Percentiles rank a stretch among this genome's conserved stretches.
These are phyloP conservation scores for Aspergillus neoniger DNA, from an alignment of 2,329 filamentous ascomycete genomes.

Conservation along the genomic window DNA sequence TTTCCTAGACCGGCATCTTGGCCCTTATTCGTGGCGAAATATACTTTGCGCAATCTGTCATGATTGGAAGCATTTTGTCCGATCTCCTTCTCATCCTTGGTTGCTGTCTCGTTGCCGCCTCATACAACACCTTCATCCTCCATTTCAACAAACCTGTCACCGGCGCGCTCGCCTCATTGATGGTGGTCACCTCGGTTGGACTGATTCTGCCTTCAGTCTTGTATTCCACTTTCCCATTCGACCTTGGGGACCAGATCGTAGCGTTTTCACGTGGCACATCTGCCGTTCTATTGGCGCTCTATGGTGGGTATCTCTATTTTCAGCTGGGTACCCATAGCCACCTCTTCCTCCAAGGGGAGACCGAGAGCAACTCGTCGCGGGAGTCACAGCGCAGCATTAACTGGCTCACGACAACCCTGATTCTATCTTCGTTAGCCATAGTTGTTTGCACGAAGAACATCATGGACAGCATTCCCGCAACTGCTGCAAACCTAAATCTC, in stretches of 20 bases:
- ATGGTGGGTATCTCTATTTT: slow-evolving; percentile 70
- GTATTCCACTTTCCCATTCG: slow-evolving; percentile 57
- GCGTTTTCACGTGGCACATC: slow-evolving; percentile 70
- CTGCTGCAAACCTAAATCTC: slow-evolving; percentile 64
- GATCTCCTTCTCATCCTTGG: slow-evolving; percentile 77
- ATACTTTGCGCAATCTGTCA: slow-evolving; percentile 84
- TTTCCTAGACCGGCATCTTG: slow-evolving; percentile 68
- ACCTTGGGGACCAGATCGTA: slow-evolving; percentile 57
- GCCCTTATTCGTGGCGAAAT: slow-evolving; percentile 78
- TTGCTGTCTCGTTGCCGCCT: slow-evolving; percentile 71
- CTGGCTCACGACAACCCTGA: background rate
- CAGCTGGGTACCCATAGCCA: slow-evolving; percentile 70
- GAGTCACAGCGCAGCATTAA: background rate
- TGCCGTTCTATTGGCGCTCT: slow-evolving; percentile 68
- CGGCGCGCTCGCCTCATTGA: slow-evolving; percentile 56
- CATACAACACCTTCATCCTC: slow-evolving; percentile 66
- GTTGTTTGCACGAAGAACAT: slow-evolving; percentile 70
- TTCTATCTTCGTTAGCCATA: slow-evolving; percentile 58
- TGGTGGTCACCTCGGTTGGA: slow-evolving; percentile 69
- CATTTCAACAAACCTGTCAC: slow-evolving; percentile 42
- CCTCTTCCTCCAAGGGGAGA: slow-evolving; percentile 56
- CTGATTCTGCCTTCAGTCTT: slow-evolving; percentile 71
- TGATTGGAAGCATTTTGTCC: slow-evolving; percentile 86
- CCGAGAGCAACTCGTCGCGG: background rate
- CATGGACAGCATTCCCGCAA: slow-evolving; percentile 66